These are phyloP conservation scores for Eutypella sp. DNA, from an alignment of 2,329 filamentous ascomycete species.

Conservation along the genomic window DNA sequence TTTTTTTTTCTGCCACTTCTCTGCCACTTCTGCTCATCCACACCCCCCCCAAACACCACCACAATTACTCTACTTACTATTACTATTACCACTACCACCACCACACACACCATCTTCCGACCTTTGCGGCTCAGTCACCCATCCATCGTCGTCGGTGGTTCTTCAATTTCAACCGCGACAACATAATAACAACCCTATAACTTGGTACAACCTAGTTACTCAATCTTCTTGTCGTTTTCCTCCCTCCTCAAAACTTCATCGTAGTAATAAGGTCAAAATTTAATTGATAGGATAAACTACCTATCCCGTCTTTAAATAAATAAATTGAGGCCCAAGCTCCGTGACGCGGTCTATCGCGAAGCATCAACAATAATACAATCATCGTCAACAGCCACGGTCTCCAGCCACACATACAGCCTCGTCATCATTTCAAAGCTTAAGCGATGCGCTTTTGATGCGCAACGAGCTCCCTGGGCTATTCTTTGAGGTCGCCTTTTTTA, in stretches of 20 bases:
- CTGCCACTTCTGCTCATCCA: not conserved
- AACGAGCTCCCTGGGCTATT: conserved; percentile 17
- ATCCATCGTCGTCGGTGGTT: not conserved
- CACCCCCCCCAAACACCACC: too few species aligned
- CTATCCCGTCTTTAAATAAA: conserved; percentile 2
- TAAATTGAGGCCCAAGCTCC: conserved; percentile 7
- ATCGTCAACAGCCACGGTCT: conserved; percentile 28
- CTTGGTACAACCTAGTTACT: too few species aligned
- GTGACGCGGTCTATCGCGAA: conserved; percentile 20
- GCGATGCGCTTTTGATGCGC: conserved; percentile 29
- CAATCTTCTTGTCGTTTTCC: not conserved
- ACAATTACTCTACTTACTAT: too few species aligned
- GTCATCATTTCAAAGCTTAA: conserved; percentile 19
- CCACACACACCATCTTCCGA: conserved; percentile 1
- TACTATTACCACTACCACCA: too few species aligned
- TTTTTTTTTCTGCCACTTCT: not conserved
- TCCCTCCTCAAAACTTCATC: not conserved
- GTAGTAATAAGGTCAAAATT: not conserved
- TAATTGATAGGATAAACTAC: conserved; percentile 1
- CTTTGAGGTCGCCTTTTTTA: conserved; percentile 13
- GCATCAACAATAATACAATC: conserved; percentile 26
- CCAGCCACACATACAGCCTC: conserved; percentile 31
- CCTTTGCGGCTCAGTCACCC: conserved; percentile 1
- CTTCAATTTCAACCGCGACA: not conserved
- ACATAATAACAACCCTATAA: too few species aligned